A percentile compares a stretch with the other conserved stretches of the same genome.
Evolutionary conservation across 257 asterid species (phyloP).

Genomic region (Scutellaria galericulata): DNA sequence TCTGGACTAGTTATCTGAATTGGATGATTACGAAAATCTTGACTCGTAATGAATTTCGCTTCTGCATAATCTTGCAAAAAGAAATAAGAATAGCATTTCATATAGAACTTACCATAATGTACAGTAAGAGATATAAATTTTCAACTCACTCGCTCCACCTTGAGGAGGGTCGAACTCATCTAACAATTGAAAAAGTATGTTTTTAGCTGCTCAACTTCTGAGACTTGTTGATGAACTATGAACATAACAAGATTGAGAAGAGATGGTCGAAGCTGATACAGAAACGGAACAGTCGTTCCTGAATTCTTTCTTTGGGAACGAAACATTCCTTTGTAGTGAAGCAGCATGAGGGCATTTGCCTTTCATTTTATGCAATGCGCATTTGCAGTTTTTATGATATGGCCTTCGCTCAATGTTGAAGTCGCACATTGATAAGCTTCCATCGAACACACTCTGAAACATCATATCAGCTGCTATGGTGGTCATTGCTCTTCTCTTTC

Average conservation of each 20-base stretch:
- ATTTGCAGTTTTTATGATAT: constrained; percentile 43
- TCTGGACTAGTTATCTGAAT: too few species aligned
- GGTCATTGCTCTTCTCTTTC: constrained; percentile 35
- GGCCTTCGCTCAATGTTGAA: constrained; percentile 46
- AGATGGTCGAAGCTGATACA: constrained; percentile 26
- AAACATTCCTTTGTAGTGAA: constrained; percentile 24
- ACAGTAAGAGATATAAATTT: background rate
- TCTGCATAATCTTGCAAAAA: background rate
- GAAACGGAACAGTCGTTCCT: constrained; percentile 10
- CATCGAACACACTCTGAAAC: constrained; percentile 38
- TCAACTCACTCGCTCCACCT: constrained; percentile 2
- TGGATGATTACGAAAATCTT: too few species aligned
- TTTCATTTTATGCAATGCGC: constrained; percentile 43
- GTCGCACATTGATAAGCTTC: constrained; percentile 45
- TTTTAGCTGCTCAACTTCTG: too few species aligned
- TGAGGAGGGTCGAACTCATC: background rate
- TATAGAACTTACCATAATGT: constrained; percentile 19
- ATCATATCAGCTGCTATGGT: constrained; percentile 39
- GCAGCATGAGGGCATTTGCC: constrained; percentile 30
- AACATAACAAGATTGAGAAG: constrained; percentile 27
- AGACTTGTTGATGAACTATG: background rate
- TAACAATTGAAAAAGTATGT: background rate
- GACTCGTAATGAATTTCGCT: too few species aligned
- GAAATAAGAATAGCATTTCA: background rate
- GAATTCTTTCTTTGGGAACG: constrained; percentile 33